Percentiles rank a stretch among this genome's conserved stretches.
phyloP scores from a whole-genome alignment of 1,284 basidiomycete species.

The Quambalaria eucalypti region DNA sequence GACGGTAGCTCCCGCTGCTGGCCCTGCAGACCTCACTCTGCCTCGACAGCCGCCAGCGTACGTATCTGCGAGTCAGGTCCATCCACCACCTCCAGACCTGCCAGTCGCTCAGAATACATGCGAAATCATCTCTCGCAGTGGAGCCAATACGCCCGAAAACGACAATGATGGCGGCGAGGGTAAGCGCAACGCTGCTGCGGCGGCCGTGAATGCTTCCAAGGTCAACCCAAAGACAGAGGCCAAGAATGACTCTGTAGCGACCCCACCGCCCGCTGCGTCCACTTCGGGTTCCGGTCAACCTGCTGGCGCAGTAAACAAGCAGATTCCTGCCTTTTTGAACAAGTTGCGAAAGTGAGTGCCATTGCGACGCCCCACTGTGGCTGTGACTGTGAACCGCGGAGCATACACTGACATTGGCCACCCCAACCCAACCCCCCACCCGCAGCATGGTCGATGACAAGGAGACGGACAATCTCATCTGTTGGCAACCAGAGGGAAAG shows the following conservation, averaged over 20 bases:
- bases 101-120: not conserved
- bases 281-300: not conserved
- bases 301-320: too few relatives aligned
- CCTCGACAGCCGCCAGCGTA: not conserved
- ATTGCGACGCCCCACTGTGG: not conserved
- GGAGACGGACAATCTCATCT: conserved; percentile 69
- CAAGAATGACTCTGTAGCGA: too few relatives aligned
- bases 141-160: not conserved
- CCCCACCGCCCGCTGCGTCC: not conserved
- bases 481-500: conserved; percentile 80
- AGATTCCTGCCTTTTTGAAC: conserved; percentile 63
- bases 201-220: not conserved
- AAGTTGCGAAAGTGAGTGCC: conserved; percentile 74
- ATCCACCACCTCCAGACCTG: not conserved
- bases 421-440: conserved; percentile 5
- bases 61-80: not conserved
- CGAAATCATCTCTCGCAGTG: not conserved
- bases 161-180: not conserved
- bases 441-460: conserved; percentile 81
- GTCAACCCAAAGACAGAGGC: too few relatives aligned
- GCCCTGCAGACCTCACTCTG: too few relatives aligned
- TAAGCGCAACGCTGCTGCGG: not conserved
- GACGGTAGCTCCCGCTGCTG: too few relatives aligned
- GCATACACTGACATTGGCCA: conserved; percentile 3
- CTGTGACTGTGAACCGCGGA: too few relatives aligned